These are phyloP conservation scores for Maudiozyma saulgeensis DNA, from an alignment of 805 yeast species.

Conservation along the genomic window DNA sequence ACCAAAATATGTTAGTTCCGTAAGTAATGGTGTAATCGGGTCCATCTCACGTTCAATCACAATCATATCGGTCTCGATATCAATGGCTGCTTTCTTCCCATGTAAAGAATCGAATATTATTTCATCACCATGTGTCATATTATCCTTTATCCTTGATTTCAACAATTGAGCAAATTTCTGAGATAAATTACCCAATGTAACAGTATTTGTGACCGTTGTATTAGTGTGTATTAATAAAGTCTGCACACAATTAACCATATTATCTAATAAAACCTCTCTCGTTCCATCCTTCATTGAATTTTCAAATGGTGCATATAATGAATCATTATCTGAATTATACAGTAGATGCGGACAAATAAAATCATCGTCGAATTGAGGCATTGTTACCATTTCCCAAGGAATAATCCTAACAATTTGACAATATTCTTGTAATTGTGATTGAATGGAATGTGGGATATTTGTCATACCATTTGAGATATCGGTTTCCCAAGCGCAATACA, in stretches of 20 bases:
- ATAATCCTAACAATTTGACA: slow-evolving; percentile 5
- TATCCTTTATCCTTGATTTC: slow-evolving; percentile 9
- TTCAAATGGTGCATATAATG: slow-evolving; percentile 18
- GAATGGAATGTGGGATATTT: slow-evolving; percentile 17
- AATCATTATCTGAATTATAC: slow-evolving; percentile 18
- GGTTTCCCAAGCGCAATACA: slow-evolving; percentile 15
- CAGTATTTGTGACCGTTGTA: slow-evolving; percentile 18
- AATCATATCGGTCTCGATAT: slow-evolving; percentile 56
- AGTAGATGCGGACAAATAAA: slow-evolving; percentile 16
- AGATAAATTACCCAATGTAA: slow-evolving; percentile 21
- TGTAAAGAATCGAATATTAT: slow-evolving; percentile 24
- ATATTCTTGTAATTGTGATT: slow-evolving; percentile 9
- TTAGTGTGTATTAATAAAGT: slow-evolving; percentile 15
- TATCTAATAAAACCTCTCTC: slow-evolving; percentile 19
- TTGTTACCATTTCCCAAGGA: slow-evolving; percentile 20
- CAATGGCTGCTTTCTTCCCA: slow-evolving; percentile 31
- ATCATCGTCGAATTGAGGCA: slow-evolving; percentile 22
- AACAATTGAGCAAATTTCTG: slow-evolving; percentile 12
- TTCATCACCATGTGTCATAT: slow-evolving; percentile 6
- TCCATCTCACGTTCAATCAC: slow-evolving; percentile 76
- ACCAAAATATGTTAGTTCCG: slow-evolving; percentile 77
- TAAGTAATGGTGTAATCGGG: slow-evolving; percentile 55
- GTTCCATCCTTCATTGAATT: slow-evolving; percentile 18
- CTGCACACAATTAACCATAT: slow-evolving; percentile 20
- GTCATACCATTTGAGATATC: slow-evolving; percentile 8